Evolutionary conservation across 345 rosid species (phyloP).

Genomic region (Adansonia digitata): DNA sequence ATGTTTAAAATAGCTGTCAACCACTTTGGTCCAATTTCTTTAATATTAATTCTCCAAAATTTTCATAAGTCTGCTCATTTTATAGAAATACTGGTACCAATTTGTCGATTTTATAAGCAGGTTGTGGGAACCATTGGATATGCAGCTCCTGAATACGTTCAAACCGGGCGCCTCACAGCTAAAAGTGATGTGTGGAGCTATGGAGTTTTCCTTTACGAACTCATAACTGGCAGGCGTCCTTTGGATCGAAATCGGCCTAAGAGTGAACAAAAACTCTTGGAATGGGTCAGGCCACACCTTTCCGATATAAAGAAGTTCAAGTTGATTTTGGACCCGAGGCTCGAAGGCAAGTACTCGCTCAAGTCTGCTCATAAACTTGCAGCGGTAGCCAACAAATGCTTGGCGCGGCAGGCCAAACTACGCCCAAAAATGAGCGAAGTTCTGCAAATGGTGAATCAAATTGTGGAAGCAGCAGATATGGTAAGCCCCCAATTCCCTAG

Average conservation of each 20-base stretch:
- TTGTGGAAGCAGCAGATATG: conserved; percentile 41
- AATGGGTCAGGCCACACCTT: conserved; percentile 88
- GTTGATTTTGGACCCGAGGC: conserved; percentile 75
- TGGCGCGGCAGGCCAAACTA: conserved; percentile 49
- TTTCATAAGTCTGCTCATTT: neutral
- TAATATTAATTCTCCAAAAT: neutral
- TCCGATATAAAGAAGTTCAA: conserved; percentile 60
- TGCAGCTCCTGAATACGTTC: conserved; percentile 90
- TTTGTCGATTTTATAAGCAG: conserved; percentile 30
- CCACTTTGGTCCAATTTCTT: neutral
- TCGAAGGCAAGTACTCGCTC: conserved; percentile 61
- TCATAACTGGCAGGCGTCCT: conserved; percentile 87
- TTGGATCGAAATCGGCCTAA: conserved; percentile 76
- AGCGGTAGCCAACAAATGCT: conserved; percentile 72
- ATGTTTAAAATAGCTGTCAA: too few species aligned
- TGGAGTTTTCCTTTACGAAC: conserved; percentile 86
- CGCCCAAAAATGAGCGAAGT: conserved; percentile 86
- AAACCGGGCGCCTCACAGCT: conserved; percentile 73
- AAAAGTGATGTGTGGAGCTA: conserved; percentile 91
- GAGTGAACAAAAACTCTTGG: conserved; percentile 79
- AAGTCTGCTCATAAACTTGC: conserved; percentile 72
- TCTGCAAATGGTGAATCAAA: conserved; percentile 56
- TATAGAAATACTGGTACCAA: neutral
- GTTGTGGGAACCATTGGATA: conserved; percentile 94
- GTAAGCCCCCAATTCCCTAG: conserved; percentile 34